These are phyloP conservation scores for Luffa acutangula DNA, from an alignment of 306 rosid species.

Conservation along the genomic window DNA sequence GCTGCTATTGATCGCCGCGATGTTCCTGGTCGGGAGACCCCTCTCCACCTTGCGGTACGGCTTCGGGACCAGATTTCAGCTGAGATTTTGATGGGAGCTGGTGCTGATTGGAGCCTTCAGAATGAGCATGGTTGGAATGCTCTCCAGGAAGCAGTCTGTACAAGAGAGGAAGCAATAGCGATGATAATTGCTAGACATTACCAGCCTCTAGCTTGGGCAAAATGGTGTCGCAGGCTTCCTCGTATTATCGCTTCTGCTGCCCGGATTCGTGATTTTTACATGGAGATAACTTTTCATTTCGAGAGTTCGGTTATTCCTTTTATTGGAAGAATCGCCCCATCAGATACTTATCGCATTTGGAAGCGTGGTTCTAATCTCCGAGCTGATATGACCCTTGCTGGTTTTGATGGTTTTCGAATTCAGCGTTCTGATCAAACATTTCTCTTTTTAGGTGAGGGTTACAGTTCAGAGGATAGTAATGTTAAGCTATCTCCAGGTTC, in stretches of 20 bases:
- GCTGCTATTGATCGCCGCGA: conserved; percentile 76
- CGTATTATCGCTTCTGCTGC: conserved; percentile 82
- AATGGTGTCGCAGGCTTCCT: conserved; percentile 98
- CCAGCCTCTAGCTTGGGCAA: conserved; percentile 97
- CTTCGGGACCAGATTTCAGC: conserved; percentile 71
- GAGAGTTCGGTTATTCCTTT: conserved; percentile 99
- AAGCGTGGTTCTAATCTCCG: conserved; percentile 98
- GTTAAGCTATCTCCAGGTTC: conserved; percentile 68
- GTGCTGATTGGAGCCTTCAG: conserved; percentile 97
- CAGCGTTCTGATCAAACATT: conserved; percentile 95
- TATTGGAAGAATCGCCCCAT: conserved; percentile 92
- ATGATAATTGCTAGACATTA: conserved; percentile 84
- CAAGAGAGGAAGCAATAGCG: conserved; percentile 85
- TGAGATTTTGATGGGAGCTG: conserved; percentile 92
- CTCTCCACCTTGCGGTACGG: conserved; percentile 93
- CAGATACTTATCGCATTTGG: conserved; percentile 98
- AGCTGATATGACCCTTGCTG: conserved; percentile 99
- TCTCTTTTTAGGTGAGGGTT: conserved; percentile 95
- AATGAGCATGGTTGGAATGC: conserved; percentile 99
- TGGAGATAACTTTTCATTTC: conserved; percentile 96
- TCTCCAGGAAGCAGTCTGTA: conserved; percentile 93
- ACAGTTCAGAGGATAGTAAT: conserved; percentile 69
- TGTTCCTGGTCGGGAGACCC: conserved; percentile 96
- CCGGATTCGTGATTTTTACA: conserved; percentile 94
- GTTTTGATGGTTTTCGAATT: conserved; percentile 93